phyloP scores from a whole-genome alignment of 768 basidiomycete species.

The Hygrocybe punicea region DNA sequence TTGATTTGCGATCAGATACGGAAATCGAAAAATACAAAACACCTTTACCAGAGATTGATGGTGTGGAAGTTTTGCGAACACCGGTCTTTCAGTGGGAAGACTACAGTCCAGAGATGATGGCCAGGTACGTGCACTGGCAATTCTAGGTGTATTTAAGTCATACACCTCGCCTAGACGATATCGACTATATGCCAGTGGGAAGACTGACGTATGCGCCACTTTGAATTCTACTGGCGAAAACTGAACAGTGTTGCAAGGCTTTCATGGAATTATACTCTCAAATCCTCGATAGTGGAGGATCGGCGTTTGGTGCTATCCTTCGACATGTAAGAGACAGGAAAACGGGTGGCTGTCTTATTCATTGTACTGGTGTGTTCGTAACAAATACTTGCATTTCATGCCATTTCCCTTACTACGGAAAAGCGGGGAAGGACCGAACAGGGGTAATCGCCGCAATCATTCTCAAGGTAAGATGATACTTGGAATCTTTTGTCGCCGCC shows the following conservation, averaged over 20 bases:
- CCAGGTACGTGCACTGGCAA: slow-evolving; percentile 75
- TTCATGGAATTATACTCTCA: slow-evolving; percentile 80
- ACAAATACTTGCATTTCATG: no score
- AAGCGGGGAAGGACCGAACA: slow-evolving; percentile 79
- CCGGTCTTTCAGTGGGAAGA: slow-evolving; percentile 73
- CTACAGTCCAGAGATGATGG: slow-evolving; percentile 81
- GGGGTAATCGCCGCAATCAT: slow-evolving; percentile 72
- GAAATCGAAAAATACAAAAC: slow-evolving; percentile 73
- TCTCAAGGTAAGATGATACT: slow-evolving; percentile 49
- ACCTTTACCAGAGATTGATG: slow-evolving; percentile 61
- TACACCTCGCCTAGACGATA: slow-evolving; percentile 48
- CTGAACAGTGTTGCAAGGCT: slow-evolving; percentile 44
- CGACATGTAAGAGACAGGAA: slow-evolving; percentile 72
- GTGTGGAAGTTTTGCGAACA: slow-evolving; percentile 54
- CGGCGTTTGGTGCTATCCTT: slow-evolving; percentile 66
- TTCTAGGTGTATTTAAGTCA: slow-evolving; percentile 22
- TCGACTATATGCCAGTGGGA: slow-evolving; percentile 73
- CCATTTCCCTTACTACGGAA: not conserved
- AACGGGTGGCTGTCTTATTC: slow-evolving; percentile 62
- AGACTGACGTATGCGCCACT: slow-evolving; percentile 56
- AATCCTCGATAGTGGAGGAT: slow-evolving; percentile 71
- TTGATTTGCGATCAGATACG: slow-evolving; percentile 75
- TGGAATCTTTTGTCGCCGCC: not conserved
- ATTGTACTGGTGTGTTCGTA: slow-evolving; percentile 51
- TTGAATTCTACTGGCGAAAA: not conserved